Base-by-base conservation (phyloP, 2,329 filamentous ascomycete species). In the Fusarium solani-melongenae region DNA sequence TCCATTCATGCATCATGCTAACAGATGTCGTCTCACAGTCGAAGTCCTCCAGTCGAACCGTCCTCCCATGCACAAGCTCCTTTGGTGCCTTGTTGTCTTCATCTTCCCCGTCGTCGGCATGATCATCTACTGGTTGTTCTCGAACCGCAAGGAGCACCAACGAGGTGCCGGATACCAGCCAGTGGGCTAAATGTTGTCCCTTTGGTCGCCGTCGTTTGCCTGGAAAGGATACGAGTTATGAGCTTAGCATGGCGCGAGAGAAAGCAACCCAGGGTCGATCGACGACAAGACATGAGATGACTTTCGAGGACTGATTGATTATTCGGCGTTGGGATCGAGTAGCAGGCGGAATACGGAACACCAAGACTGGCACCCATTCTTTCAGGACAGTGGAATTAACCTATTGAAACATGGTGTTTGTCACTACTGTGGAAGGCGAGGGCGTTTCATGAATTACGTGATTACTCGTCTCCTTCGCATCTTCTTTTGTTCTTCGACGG, bases 31-130 rank as follows among this genome's bases (percentile, higher is more conserved):
- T 24, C 39, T 2, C 7, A 22, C 72, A 92, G 90, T 92, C 75
- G 90, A 92, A 82, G 87, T 92, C 72, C 82, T 92, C 66, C 89
- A 91, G 81, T 92, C 90, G 44, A 90, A 88, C 81, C 89, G 90
- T 67, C 86, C 89, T 6, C 82, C 86, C 22, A 79, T 82, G 22
- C 83, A 87, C 81, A 92, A 92, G 83, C 79, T 92, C 4, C 82
- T 91, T 33, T 92, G 90, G 90, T 88, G 85, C 57, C 83, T 92
- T 1, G 83, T 91, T 49, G 89, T 92, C 76, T 92, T 92, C 83
- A 81, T 92, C 70, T 91, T 92, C 83, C 90, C 90, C 5, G 83
- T 92, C 57, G 79, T 89, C 73, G 90, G 90, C 67, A 84, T 91
- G 80, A 81, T 91, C 76, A 82, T 91, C 80, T 92, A 92, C 82